Percentiles rank a stretch among this genome's conserved stretches.
These are phyloP conservation scores for Globisporangium sylvaticum DNA, from an alignment of 352 stramenopile genomes.

Conservation along the genomic window DNA sequence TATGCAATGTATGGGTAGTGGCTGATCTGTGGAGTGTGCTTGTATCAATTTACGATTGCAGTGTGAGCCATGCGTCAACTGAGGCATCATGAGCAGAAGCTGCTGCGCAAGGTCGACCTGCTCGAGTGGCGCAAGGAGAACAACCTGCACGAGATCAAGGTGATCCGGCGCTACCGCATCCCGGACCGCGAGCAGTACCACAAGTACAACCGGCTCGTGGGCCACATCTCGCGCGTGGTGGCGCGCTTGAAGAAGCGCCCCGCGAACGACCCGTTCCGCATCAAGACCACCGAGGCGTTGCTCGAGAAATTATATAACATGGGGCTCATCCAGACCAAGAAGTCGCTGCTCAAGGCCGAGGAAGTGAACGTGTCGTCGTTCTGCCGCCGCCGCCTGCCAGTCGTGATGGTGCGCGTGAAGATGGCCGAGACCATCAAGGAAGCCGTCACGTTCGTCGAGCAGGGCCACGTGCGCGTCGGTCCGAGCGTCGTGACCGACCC, in stretches of 20 bases:
- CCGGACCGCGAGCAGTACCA: conserved; percentile 98
- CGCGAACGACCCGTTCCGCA: conserved; percentile 93
- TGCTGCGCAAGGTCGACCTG: conserved; percentile 98
- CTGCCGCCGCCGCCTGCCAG: conserved; percentile 93
- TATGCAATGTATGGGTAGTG: neutral
- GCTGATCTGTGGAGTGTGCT: neutral
- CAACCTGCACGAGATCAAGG: conserved; percentile 97
- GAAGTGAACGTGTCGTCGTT: conserved; percentile 95
- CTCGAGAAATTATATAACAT: conserved; percentile 98
- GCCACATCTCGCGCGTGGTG: conserved; percentile 93
- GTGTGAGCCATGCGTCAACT: conserved; percentile 80
- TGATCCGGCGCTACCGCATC: conserved; percentile 97
- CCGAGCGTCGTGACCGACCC: conserved; percentile 93
- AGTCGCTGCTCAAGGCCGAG: conserved; percentile 96
- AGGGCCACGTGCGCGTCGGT: conserved; percentile 95
- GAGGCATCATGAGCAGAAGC: conserved; percentile 97
- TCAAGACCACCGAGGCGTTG: conserved; percentile 95
- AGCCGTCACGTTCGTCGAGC: conserved; percentile 97
- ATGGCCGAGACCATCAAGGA: conserved; percentile 99
- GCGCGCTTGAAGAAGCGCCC: conserved; percentile 95
- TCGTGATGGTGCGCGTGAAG: conserved; percentile 99
- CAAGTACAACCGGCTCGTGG: conserved; percentile 98
- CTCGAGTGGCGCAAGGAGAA: conserved; percentile 99
- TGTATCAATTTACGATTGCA: neutral
- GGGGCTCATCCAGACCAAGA: conserved; percentile 95